Evolutionary conservation across 331 rosid genomes (phyloP).

Genomic region (Malus hybrid): DNA sequence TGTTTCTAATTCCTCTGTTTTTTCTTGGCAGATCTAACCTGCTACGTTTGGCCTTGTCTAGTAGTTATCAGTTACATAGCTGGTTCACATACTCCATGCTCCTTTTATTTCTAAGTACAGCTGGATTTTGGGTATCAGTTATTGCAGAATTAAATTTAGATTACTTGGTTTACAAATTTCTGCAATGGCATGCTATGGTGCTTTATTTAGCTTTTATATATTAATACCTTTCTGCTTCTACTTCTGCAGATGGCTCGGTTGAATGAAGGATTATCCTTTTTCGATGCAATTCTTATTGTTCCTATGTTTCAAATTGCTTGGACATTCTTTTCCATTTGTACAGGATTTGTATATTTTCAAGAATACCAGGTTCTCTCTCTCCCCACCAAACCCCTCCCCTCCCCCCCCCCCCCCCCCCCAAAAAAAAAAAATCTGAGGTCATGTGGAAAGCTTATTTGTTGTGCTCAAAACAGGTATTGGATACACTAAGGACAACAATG

Average conservation of each 20-base stretch:
- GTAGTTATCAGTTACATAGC: constrained; percentile 80
- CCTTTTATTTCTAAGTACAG: constrained; percentile 90
- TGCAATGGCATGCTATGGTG: constrained; percentile 3
- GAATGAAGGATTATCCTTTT: constrained; percentile 92
- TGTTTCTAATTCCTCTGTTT: constrained; percentile 17
- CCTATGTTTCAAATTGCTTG: constrained; percentile 99
- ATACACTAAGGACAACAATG: constrained; percentile 88
- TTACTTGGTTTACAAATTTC: constrained; percentile 3
- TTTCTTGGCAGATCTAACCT: constrained; percentile 64
- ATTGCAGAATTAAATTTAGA: not conserved
- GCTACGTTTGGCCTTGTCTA: constrained; percentile 81
- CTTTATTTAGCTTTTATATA: not conserved
- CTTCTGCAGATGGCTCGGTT: constrained; percentile 91
- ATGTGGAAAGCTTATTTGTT: not conserved
- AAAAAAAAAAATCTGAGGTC: too few species aligned
- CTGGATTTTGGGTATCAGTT: constrained; percentile 94
- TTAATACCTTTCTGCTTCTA: not conserved
- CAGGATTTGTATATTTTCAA: constrained; percentile 93
- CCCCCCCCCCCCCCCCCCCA: not conserved
- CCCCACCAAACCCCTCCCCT: not conserved
- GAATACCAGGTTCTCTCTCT: constrained; percentile 74
- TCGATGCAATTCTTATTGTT: constrained; percentile 96
- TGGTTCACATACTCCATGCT: constrained; percentile 97
- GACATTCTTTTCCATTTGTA: constrained; percentile 96
- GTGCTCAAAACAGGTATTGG: constrained; percentile 69